These are phyloP conservation scores for Vachellia collinsii DNA, from an alignment of 306 rosid species.

Conservation along the genomic window DNA sequence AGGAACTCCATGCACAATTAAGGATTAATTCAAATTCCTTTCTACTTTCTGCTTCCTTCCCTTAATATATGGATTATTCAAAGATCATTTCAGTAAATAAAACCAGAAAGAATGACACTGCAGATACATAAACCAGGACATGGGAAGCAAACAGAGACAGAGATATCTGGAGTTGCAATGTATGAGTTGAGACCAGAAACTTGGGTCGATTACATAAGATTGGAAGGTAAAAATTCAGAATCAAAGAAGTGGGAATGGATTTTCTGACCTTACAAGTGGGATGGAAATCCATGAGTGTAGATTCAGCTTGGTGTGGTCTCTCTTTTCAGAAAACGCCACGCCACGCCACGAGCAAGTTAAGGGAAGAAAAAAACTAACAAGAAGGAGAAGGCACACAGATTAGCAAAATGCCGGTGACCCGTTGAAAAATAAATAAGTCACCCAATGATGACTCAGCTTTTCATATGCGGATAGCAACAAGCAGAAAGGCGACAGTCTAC, in stretches of 20 bases:
- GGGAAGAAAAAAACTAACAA: background rate
- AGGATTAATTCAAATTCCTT: background rate
- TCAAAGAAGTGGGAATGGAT: conserved; percentile 15
- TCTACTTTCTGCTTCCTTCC: background rate
- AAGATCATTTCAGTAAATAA: background rate
- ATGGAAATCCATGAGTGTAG: conserved; percentile 53
- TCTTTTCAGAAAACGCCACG: conserved; percentile 10
- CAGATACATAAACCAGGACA: background rate
- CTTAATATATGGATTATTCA: background rate
- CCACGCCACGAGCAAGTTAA: conserved; percentile 18
- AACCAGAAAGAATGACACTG: background rate
- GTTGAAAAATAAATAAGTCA: conserved; percentile 3
- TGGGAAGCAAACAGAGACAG: background rate
- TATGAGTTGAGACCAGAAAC: background rate
- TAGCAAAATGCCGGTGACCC: background rate
- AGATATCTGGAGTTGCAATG: conserved; percentile 18
- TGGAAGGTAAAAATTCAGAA: background rate
- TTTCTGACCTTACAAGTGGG: conserved; percentile 62
- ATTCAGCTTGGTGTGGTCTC: background rate
- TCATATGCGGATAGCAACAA: background rate
- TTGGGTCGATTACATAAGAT: background rate
- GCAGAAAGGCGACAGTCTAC: background rate
- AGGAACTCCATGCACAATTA: background rate
- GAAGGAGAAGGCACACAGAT: background rate
- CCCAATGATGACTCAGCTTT: conserved; percentile 32